Base-by-base conservation (phyloP, 2,329 filamentous ascomycete species). In the Nannizziopsis arthrosporioides region DNA sequence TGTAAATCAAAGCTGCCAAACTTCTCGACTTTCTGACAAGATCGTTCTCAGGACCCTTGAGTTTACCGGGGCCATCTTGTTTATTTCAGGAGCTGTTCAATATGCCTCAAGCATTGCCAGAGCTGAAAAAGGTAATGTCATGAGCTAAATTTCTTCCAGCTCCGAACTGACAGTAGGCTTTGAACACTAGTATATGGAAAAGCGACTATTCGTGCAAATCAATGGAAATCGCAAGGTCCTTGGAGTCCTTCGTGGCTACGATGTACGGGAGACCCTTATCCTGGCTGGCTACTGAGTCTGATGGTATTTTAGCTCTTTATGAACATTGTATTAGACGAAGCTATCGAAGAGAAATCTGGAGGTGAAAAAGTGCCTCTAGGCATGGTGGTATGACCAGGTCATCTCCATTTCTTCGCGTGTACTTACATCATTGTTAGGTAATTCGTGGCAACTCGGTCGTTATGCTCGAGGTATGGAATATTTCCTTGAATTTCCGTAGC, bases 71-170 rank as follows among this genome's bases (percentile, higher is more conserved):
- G n/a, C n/a, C n/a, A n/a, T n/a, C n/a, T n/a, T n/a, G n/a, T n/a
- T n/a, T n/a, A n/a, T n/a, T n/a, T n/a, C n/a, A n/a, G n/a, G n/a
- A n/a, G n/a, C n/a, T n/a, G 8, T n/a, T 38, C 73, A 84, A 75
- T 57, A 98, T 98, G 92, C 87, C 92, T 73, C 90, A 93, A 81
- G 89, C 92, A 67, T 92, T 96, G 73, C 92, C 92, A 61, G 93
- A 98, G 74, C 80, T 98, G 55, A 98, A 96, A 73, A 98, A 96
- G 81, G 92, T 93, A 71, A 51, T 64, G 63, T 34, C 5, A 14
- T 38, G n/a, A n/a, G n/a, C 11, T 30, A 14, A 1, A 2, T 15
- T 31, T 18, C 5, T 9, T 4, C 11, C n/a, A 15, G 30, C 3
- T 11, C 30, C 34, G 34, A 41, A 12, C 15, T 44, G 30, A 51